These are phyloP conservation scores for Phytophthora macrochlamydospora DNA, from an alignment of 352 stramenopile genomes.

Conservation along the genomic window DNA sequence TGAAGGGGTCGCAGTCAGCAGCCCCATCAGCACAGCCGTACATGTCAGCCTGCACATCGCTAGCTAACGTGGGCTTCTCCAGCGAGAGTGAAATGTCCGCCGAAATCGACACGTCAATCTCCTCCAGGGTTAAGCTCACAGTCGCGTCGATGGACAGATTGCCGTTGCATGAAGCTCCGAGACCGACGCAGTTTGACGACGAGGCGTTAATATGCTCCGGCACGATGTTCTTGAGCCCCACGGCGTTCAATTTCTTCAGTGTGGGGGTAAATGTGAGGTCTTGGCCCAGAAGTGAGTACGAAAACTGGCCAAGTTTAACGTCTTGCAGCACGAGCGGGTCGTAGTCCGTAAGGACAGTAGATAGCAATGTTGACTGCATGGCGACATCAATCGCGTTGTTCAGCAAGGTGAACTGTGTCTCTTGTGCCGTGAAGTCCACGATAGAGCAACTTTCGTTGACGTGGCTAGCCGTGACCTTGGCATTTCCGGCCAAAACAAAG, in stretches of 20 bases:
- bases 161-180: slow-evolving; percentile 46
- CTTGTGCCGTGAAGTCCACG: slow-evolving; percentile 46
- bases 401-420: slow-evolving; percentile 43
- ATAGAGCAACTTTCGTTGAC: slow-evolving; percentile 33
- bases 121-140: slow-evolving; percentile 42
- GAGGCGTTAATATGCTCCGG: slow-evolving; percentile 50
- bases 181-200: slow-evolving; percentile 30
- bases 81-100: slow-evolving; percentile 40
- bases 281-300: slow-evolving; percentile 41
- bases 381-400: slow-evolving; percentile 43
- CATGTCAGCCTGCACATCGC: slow-evolving; percentile 38
- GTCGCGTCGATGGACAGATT: slow-evolving; percentile 36
- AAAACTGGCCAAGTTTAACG: slow-evolving; percentile 46
- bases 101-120: slow-evolving; percentile 42
- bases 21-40: slow-evolving; percentile 30
- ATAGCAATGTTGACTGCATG: slow-evolving; percentile 20
- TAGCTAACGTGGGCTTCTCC: slow-evolving; percentile 32
- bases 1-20: slow-evolving; percentile 49
- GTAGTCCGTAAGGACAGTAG: slow-evolving; percentile 27
- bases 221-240: slow-evolving; percentile 40
- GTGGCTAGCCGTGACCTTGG: background rate
- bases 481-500: background rate
- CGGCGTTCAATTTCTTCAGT: slow-evolving; percentile 48
- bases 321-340: slow-evolving; percentile 49
- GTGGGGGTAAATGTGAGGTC: slow-evolving; percentile 56